phyloP scores from a whole-genome alignment of 495 filamentous ascomycete species.

The Cercophora newfieldiana region DNA sequence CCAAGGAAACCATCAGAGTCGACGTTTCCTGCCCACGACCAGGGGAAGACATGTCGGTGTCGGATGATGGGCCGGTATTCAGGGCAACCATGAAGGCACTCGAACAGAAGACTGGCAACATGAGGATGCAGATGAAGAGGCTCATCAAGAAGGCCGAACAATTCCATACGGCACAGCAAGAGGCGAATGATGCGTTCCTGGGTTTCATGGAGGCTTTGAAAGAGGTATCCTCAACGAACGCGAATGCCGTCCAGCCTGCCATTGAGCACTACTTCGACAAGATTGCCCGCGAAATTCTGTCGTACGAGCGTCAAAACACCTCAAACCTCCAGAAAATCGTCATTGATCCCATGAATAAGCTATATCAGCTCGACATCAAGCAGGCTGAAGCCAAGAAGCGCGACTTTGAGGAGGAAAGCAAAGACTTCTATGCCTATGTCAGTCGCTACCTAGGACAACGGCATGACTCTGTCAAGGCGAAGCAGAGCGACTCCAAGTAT shows the following conservation, averaged over 20 bases:
- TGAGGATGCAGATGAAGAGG: constrained; percentile 92
- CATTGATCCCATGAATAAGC: constrained; percentile 86
- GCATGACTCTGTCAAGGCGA: constrained; percentile 94
- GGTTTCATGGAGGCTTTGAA: constrained; percentile 84
- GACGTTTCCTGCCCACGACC: constrained; percentile 85
- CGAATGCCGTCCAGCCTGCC: constrained; percentile 91
- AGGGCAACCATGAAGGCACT: constrained; percentile 94
- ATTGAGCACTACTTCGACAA: constrained; percentile 98
- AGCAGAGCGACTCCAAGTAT: constrained; percentile 98
- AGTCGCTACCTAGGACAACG: constrained; percentile 92
- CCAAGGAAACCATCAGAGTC: constrained; percentile 68
- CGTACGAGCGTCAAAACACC: constrained; percentile 83
- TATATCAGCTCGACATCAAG: constrained; percentile 96
- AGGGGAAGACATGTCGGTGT: constrained; percentile 79
- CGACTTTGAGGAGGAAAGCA: constrained; percentile 97
- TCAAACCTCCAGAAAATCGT: constrained; percentile 84
- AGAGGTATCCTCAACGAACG: constrained; percentile 87
- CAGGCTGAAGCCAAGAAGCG: constrained; percentile 96
- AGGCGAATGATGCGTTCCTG: constrained; percentile 80
- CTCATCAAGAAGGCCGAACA: constrained; percentile 88
- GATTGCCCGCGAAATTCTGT: constrained; percentile 86
- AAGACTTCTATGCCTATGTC: constrained; percentile 95
- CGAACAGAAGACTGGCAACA: constrained; percentile 95
- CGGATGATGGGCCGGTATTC: constrained; percentile 94
- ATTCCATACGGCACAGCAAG: constrained; percentile 72